Evolutionary conservation across 495 filamentous ascomycete genomes (phyloP), one percentile per base, ranked within the genome.

Genomic region (Neurospora sp.): DNA sequence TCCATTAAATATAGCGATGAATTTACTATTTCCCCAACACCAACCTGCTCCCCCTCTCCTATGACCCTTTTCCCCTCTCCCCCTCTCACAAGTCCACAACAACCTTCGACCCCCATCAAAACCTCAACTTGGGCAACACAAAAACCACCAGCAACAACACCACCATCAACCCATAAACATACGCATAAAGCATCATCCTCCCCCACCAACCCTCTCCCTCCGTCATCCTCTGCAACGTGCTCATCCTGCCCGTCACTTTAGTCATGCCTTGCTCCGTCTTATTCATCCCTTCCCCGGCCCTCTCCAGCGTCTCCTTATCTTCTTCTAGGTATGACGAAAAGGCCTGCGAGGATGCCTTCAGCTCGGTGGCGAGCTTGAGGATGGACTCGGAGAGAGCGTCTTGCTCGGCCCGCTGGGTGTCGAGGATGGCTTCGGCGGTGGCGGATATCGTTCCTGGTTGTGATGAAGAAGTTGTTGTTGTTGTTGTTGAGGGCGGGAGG

Each of bases 151-250:
- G 74, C 18, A 97, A 81, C 3, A 92, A 87, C 46, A 91, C 80
- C 18, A 96, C 77, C 89, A 92, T 93, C 76, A 97, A 74, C 70
- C 89, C 93, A 70, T 89, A 90, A 68, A 97, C 94, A 85, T 91
- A 91, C 16, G 84, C 90, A 86, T 96, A 97, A 69, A 97, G 84
- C 86, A 92, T 84, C 84, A 97, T 88, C 70, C 94, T 79, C 20
- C 92, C 94, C 91, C 88, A 94, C 91, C 91, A 95, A 1, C 94
- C 94, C 78, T 90, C 89, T 11, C 93, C 94, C 84, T 97, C 94
- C 27, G 89, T 93, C 88, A 95, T 90, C 35, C 86, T 84, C 75
- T 87, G 82, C 76, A 97, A 78, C 78, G 85, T 84, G 0, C 92
- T 91, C 91, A 99, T 96, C 72, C 88, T 82, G 74, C 86, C 84